A percentile compares a stretch with the other conserved stretches of the same genome.
Conservation (phyloP, 2,329 filamentous ascomycete genomes). For the Apiospora pterosperma region DNA sequence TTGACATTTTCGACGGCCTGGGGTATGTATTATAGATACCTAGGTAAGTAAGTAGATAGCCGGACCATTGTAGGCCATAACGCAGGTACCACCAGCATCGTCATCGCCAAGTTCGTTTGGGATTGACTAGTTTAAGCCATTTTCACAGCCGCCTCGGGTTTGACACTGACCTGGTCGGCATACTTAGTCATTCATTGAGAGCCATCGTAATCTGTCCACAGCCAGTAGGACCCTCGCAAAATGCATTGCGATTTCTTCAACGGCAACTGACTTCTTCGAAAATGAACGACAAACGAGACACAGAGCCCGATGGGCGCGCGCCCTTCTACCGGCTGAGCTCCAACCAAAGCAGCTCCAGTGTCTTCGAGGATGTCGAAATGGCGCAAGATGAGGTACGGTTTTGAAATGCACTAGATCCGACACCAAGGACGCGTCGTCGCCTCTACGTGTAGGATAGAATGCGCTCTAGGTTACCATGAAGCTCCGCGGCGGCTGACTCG, state of each 20-base stretch:
- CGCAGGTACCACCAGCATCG: constrained; percentile 5
- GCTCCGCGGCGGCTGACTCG: constrained; percentile 3
- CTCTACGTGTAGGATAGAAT: not conserved
- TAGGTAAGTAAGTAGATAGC: not conserved
- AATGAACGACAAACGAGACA: not conserved
- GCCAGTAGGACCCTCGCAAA: not conserved
- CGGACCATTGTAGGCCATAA: not conserved
- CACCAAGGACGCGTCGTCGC: not conserved
- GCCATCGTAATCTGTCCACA: not conserved
- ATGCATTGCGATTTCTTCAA: not conserved
- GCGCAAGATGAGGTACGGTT: constrained; percentile 80
- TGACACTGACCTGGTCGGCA: not conserved
- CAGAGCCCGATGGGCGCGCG: constrained; percentile 6
- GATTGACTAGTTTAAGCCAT: not conserved
- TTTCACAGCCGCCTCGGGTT: not conserved
- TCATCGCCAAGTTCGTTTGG: constrained; percentile 1
- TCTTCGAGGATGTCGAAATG: constrained; percentile 98
- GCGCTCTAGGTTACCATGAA: not conserved
- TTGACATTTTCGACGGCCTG: not conserved
- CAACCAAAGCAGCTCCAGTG: constrained; percentile 72
- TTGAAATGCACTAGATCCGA: not conserved
- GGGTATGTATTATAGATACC: not conserved
- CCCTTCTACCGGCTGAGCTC: constrained; percentile 62
- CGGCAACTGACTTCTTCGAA: not conserved
- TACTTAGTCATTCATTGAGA: not conserved